A percentile compares a stretch with the other conserved stretches of the same genome.
phyloP scores from a whole-genome alignment of 306 rosid species.

The Rubus idaeus region DNA sequence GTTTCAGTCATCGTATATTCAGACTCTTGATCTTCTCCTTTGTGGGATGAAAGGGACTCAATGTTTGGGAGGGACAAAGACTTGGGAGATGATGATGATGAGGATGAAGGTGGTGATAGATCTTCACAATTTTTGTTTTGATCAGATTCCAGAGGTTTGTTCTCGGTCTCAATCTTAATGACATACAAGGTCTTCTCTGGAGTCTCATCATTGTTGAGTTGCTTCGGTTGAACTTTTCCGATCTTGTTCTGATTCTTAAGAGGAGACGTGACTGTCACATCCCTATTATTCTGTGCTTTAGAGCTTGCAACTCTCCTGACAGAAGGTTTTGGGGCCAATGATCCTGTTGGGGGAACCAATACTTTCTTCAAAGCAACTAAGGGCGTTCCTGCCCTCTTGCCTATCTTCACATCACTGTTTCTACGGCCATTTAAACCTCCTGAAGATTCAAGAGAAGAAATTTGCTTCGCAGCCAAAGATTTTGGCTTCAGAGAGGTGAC shows the following conservation, averaged over 20 bases:
- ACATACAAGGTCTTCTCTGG: constrained; percentile 75
- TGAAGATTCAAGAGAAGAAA: constrained; percentile 32
- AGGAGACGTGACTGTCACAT: constrained; percentile 34
- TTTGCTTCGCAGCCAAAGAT: constrained; percentile 31
- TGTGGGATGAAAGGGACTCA: constrained; percentile 9
- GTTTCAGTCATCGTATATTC: constrained; percentile 51
- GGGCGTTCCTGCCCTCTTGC: constrained; percentile 34
- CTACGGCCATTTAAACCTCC: constrained; percentile 35
- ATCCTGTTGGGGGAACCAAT: constrained; percentile 28
- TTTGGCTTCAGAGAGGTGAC: constrained; percentile 37
- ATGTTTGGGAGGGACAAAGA: constrained; percentile 30
- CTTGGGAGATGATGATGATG: constrained; percentile 29
- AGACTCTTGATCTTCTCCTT: constrained; percentile 49
- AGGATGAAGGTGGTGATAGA: constrained; percentile 25
- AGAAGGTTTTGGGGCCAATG: constrained; percentile 45
- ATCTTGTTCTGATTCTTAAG: constrained; percentile 33
- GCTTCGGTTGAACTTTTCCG: constrained; percentile 32
- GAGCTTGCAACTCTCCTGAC: constrained; percentile 39
- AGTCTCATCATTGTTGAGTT: constrained; percentile 37
- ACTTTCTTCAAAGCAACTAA: constrained; percentile 46
- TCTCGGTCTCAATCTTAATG: constrained; percentile 56
- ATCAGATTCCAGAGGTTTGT: constrained; percentile 42
- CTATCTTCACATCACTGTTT: constrained; percentile 37
- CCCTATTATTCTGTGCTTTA: constrained; percentile 41
- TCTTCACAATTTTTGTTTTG: constrained; percentile 33